A percentile compares a stretch with the other conserved stretches of the same genome.
Evolutionary conservation across 2,329 filamentous ascomycete species (phyloP).

Genomic region (Blastomyces gilchristii): DNA sequence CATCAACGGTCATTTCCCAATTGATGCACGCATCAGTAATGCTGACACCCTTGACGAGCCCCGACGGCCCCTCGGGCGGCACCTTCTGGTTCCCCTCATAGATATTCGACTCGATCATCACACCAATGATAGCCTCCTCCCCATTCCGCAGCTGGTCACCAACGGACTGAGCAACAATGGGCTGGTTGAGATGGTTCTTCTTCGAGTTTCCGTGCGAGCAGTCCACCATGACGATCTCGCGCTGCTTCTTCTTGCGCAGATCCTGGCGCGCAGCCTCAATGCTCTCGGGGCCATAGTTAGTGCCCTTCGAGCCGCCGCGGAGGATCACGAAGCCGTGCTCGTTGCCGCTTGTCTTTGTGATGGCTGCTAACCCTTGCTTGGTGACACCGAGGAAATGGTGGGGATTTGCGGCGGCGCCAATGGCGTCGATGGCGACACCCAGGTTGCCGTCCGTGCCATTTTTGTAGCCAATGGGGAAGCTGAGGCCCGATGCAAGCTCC

Average conservation of each 20-base stretch:
- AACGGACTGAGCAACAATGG: slow-evolving; percentile 73
- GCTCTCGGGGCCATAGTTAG: slow-evolving; percentile 83
- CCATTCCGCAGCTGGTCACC: slow-evolving; percentile 78
- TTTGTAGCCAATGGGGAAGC: slow-evolving; percentile 98
- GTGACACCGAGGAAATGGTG: slow-evolving; percentile 99
- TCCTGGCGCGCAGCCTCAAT: slow-evolving; percentile 70
- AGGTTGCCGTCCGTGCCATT: slow-evolving; percentile 94
- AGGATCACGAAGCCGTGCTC: slow-evolving; percentile 97
- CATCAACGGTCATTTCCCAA: slow-evolving; percentile 75
- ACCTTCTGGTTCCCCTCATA: slow-evolving; percentile 86
- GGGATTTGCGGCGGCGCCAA: slow-evolving; percentile 55
- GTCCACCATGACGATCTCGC: slow-evolving; percentile 91
- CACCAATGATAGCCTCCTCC: slow-evolving; percentile 79
- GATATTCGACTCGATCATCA: slow-evolving; percentile 99
- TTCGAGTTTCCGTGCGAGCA: slow-evolving; percentile 97
- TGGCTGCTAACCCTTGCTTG: slow-evolving; percentile 91
- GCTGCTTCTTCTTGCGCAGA: slow-evolving; percentile 70
- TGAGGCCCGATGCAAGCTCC: slow-evolving; percentile 86
- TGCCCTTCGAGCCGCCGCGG: slow-evolving; percentile 78
- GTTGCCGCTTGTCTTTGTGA: slow-evolving; percentile 86
- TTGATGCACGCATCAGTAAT: slow-evolving; percentile 95
- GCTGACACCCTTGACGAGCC: slow-evolving; percentile 76
- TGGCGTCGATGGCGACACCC: slow-evolving; percentile 87
- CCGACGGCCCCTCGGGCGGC: slow-evolving; percentile 65
- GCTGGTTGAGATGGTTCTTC: slow-evolving; percentile 96